These are phyloP conservation scores for Ogataea philodendri DNA, from an alignment of 805 yeast species.

Conservation along the genomic window DNA sequence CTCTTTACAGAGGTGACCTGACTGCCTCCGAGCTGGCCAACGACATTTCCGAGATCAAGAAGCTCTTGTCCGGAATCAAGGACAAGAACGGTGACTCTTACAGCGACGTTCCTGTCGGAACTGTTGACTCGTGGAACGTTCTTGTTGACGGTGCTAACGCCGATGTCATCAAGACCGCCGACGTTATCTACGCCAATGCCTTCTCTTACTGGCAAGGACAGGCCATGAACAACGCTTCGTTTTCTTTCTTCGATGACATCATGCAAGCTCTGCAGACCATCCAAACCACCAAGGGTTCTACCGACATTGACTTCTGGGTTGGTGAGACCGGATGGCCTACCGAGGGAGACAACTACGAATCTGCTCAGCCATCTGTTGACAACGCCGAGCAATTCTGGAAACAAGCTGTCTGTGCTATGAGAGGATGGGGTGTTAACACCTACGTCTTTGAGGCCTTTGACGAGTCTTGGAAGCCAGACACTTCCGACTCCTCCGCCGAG, in stretches of 20 bases:
- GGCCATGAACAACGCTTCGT: slow-evolving; percentile 74
- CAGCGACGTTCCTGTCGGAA: slow-evolving; percentile 73
- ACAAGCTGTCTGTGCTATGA: slow-evolving; percentile 85
- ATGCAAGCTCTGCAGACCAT: slow-evolving; percentile 94
- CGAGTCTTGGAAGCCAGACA: slow-evolving; percentile 93
- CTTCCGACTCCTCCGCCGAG: slow-evolving; percentile 86
- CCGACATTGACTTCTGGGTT: slow-evolving; percentile 87
- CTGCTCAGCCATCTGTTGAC: slow-evolving; percentile 61
- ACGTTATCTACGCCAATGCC: slow-evolving; percentile 88
- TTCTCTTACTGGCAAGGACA: slow-evolving; percentile 99
- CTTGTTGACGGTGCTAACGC: slow-evolving; percentile 73
- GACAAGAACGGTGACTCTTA: slow-evolving; percentile 84
- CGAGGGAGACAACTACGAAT: slow-evolving; percentile 69
- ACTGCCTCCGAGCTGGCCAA: slow-evolving; percentile 71
- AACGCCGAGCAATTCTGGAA: slow-evolving; percentile 85
- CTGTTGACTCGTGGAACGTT: slow-evolving; percentile 95
- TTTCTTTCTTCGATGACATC: slow-evolving; percentile 92
- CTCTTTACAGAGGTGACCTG: slow-evolving; percentile 86
- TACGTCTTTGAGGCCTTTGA: slow-evolving; percentile 93
- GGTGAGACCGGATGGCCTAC: slow-evolving; percentile 99
- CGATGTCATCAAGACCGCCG: slow-evolving; percentile 77
- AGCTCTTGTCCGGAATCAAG: slow-evolving; percentile 54
- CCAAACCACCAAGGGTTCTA: slow-evolving; percentile 82
- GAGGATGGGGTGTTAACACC: slow-evolving; percentile 95
- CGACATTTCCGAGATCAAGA: slow-evolving; percentile 61